Evolutionary conservation across 371 early-diverging fungal species (phyloP), one percentile per base, ranked within the genome.

Genomic region (Blakeslea trispora): DNA sequence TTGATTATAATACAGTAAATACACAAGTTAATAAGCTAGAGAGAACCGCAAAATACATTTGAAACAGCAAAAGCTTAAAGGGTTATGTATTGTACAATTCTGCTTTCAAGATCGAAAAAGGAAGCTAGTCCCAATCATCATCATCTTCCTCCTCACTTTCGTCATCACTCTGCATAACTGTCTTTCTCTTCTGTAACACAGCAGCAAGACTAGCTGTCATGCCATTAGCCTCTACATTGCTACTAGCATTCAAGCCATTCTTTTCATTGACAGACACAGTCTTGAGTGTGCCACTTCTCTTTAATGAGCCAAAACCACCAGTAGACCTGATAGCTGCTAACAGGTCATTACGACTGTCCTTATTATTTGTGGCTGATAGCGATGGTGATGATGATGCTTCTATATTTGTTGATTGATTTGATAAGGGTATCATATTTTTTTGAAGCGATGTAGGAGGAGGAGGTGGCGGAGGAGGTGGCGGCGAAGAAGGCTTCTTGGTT

Each of bases 301-400:
- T 72, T 1, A 75, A 57, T 17, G 48, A 50, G 5, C 57, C 62
- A 47, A 75, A 63, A 31, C 72, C 76, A 54, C 76, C 72, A 1
- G 76, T 57, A 14, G 71, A 72, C 21, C 72, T 61, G 37, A 75
- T 75, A 4, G 76, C 68, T 39, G 65, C 72, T 71, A 75, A 55
- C 3, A 75, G 40, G 37, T 65, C 66, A 13, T 57, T 45, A 8
- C 68, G 62, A 22, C 55, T 60, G 34, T 59, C 68, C 24, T 48
- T 21, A 17, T 24, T 17, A 2, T 28, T 17, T 22, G 54, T 34
- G 42, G 49, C n/a, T 19, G 35, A 17, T 53, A 53, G 46, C 3
- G 66, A 63, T 10, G 75, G 68, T 0, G 49, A 57, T 3, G 46
- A 45, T 10, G 53, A 41, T 5, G 40, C 18, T 18, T 41, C 21